Percentiles rank a stretch among this genome's conserved stretches.
phyloP scores from a whole-genome alignment of 305 asterid genomes.

The Salvia sclarea region DNA sequence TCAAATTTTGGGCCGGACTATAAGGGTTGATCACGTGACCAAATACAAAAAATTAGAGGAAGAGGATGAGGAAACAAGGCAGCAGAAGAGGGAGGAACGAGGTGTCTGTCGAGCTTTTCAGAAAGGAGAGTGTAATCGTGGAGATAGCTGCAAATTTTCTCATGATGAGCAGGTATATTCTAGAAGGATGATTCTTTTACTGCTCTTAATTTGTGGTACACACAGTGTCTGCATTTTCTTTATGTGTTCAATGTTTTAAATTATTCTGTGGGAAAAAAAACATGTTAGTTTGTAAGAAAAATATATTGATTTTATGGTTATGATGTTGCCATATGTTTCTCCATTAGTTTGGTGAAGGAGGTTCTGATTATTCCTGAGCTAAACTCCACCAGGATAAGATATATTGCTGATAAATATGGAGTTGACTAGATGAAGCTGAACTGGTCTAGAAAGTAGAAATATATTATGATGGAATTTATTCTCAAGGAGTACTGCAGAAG shows the following conservation, averaged over 20 bases:
- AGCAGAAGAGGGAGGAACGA: conserved; percentile 81
- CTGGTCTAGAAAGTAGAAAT: not conserved
- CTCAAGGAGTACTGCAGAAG: not conserved
- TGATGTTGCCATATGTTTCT: not conserved
- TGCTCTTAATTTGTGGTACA: not conserved
- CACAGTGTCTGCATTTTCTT: not conserved
- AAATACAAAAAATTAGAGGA: conserved; percentile 82
- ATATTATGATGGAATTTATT: not conserved
- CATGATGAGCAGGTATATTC: conserved; percentile 68
- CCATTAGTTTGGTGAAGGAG: not conserved
- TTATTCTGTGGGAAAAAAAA: not conserved
- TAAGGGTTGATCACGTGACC: conserved; percentile 76
- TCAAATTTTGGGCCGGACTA: conserved; percentile 63
- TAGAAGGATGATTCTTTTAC: not conserved
- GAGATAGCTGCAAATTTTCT: conserved; percentile 84
- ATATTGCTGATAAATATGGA: not conserved
- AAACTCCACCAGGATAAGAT: not conserved
- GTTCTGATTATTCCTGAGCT: not conserved
- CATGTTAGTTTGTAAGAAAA: not conserved
- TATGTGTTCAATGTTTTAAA: not conserved
- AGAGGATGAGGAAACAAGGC: conserved; percentile 84
- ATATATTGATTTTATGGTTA: not conserved
- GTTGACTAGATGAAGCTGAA: not conserved
- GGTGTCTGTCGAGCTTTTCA: conserved; percentile 95
- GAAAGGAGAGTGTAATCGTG: conserved; percentile 74